Base-by-base conservation (phyloP, 2,329 filamentous ascomycete genomes). In the Fusarium nanum region DNA sequence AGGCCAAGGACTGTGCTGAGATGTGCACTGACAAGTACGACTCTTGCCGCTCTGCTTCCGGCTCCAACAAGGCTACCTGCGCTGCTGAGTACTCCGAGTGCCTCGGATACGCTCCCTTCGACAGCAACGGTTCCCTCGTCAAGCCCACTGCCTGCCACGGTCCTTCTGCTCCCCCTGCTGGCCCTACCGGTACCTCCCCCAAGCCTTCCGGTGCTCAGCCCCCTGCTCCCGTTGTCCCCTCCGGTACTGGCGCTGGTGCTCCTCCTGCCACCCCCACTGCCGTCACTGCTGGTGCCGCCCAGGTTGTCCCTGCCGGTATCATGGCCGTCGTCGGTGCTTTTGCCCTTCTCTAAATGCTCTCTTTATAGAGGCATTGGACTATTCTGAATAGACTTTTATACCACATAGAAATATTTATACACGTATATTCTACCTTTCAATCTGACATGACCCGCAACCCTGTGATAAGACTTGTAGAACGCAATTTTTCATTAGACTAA, bases 291-390 rank as follows among this genome's bases (percentile, higher is more conserved):
- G 76, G 57, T 28, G 73, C 74, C 22, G 72, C 70, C 7, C 61
- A 59, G 48, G 41, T 75, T 23, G 53, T 56, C 42, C 74, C 76
- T 30, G 69, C 60, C 30, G 61, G 73, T 48, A 56, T 75, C 30
- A 40, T 76, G 10, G 53, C 76, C 22, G 68, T 75, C 27, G 63
- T 76, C n/a, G 75, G 74, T 49, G 70, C 70, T 23, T 23, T 75
- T 44, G 73, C 71, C 41, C 60, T 77, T 34, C 61, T 77, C 34
- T 76, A 76, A 66, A 49, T 41, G 42, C 23, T 27, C 30, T 22
- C 25, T 32, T 11, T 1, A 13, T 7, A 37, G 48, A 55, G 44
- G 16, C n/a, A 53, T 53, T 53, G 14, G n/a, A 41, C 34, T 53
- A 42, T 53, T 42, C n/a, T 53, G 12, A 53, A 53, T 53, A 53